Conservation (phyloP, 768 basidiomycete genomes). For the Strobilomyces dryophilus region DNA sequence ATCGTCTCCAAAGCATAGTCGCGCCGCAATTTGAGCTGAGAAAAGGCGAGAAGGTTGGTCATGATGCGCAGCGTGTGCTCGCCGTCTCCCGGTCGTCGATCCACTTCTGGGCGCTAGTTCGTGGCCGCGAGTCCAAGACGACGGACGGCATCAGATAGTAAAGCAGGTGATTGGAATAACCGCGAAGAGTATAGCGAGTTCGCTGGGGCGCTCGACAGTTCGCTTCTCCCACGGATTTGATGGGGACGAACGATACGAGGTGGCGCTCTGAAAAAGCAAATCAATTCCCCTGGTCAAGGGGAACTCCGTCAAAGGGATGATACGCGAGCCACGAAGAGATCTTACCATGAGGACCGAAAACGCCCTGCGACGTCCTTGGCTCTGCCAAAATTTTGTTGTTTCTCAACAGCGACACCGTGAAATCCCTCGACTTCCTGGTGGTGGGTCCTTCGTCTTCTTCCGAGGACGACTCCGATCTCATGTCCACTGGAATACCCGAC, state of each 20-base stretch:
- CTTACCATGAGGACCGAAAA: conserved; percentile 85
- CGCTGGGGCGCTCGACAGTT: conserved; percentile 46
- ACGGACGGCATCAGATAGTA: conserved; percentile 70
- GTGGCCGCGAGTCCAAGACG: conserved; percentile 58
- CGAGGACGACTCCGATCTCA: conserved; percentile 61
- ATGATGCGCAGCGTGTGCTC: conserved; percentile 68
- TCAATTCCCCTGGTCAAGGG: conserved; percentile 61
- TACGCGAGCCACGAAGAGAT: not conserved
- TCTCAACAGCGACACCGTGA: conserved; percentile 51
- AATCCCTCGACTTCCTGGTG: conserved; percentile 42
- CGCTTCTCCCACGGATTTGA: conserved; percentile 33
- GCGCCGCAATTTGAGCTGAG: conserved; percentile 39
- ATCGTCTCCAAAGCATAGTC: conserved; percentile 38
- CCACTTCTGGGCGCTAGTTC: conserved; percentile 43
- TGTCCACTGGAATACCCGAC: conserved; percentile 34
- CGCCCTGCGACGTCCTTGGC: conserved; percentile 81
- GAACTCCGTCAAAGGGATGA: not conserved
- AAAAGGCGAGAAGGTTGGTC: conserved; percentile 69
- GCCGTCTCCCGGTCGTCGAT: conserved; percentile 44
- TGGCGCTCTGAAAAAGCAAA: conserved; percentile 81
- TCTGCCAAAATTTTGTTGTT: conserved; percentile 78
- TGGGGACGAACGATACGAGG: conserved; percentile 64
- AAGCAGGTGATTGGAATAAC: conserved; percentile 57
- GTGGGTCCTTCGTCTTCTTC: conserved; percentile 57
- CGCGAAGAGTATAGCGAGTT: conserved; percentile 24